Base-by-base conservation (phyloP, 2,329 filamentous ascomycete species). In the Xylariaceae sp. region DNA sequence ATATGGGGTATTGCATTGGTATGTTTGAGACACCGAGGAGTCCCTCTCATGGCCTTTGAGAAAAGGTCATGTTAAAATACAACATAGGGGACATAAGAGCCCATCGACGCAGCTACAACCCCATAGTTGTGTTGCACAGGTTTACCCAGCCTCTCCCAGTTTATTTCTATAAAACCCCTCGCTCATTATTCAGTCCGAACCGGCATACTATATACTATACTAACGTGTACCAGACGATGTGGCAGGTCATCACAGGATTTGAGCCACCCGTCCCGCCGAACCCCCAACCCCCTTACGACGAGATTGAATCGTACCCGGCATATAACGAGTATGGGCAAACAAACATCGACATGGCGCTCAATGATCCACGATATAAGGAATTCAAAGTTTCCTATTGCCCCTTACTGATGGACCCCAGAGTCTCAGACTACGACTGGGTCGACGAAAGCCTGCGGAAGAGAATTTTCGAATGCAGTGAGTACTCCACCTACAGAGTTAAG, bases 241-340 rank as follows among this genome's bases (percentile, higher is more conserved):
- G 65, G 65, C 16, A 48, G 19, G 4, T 67, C n/a, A 67, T 67
- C 22, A 65, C 63, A 10, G 53, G 58, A 26, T 13, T 5, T 1
- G 7, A 43, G 5, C 19, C 50, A 5, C 63, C 63, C 2, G 0
- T 4, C 0, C 65, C 65, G n/a, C 61, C 61, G 16, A 29, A 53
- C 4, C 59, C 65, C 15, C 63, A 66, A 32, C 58, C 58, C 3
- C 52, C 52, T 2, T 56, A 55, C 6, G 10, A 57, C 0, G 1
- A 16, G 1, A 18, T 58, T 6, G 41, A 53, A 0, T 2, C 12
- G 2, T 45, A 34, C n/a, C 42, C 16, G 9, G 5, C 16, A 19
- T 49, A 15, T 12, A 41, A 45, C 49, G 2, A 16, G 15, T 0
- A 45, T n/a, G 47, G 48, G 2, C 41, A 43, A 29, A 47, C 15